Conservation (phyloP, 2,329 filamentous ascomycete genomes). For the Sarocladium strictum region DNA sequence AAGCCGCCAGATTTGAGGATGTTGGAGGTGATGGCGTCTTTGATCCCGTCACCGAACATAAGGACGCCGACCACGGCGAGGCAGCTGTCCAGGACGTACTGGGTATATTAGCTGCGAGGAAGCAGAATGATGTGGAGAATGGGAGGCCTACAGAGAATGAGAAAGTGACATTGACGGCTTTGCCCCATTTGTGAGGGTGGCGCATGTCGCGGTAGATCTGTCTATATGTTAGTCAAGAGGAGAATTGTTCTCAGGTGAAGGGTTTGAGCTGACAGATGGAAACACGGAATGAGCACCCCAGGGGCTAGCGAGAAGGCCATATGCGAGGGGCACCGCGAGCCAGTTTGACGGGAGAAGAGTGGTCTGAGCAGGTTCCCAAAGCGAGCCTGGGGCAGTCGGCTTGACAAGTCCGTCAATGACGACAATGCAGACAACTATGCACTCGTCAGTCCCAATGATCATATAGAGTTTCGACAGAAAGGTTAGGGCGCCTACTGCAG, state of each 20-base stretch:
- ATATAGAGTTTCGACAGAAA: background rate
- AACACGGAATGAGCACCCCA: constrained; percentile 66
- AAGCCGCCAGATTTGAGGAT: constrained; percentile 72
- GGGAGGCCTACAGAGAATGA: constrained; percentile 63
- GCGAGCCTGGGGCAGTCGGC: constrained; percentile 69
- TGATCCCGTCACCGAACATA: constrained; percentile 91
- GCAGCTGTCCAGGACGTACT: constrained; percentile 73
- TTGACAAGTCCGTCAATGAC: constrained; percentile 85
- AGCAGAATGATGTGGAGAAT: background rate
- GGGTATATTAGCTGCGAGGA: constrained; percentile 10
- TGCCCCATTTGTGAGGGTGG: constrained; percentile 73
- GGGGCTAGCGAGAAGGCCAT: constrained; percentile 80
- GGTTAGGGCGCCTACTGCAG: constrained; percentile 59
- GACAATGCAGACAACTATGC: constrained; percentile 72
- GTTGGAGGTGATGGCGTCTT: constrained; percentile 86
- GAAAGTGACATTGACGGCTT: constrained; percentile 74
- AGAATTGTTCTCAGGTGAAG: background rate
- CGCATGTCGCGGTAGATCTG: constrained; percentile 59
- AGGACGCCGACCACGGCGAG: constrained; percentile 81
- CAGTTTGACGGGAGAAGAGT: constrained; percentile 82
- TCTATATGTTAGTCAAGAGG: background rate
- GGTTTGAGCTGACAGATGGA: constrained; percentile 56
- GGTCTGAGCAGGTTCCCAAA: constrained; percentile 72
- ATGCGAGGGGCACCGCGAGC: constrained; percentile 78
- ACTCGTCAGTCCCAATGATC: background rate